Evolutionary conservation across 2,329 filamentous ascomycete genomes (phyloP).

Genomic region (Colletotrichum eleusines): DNA sequence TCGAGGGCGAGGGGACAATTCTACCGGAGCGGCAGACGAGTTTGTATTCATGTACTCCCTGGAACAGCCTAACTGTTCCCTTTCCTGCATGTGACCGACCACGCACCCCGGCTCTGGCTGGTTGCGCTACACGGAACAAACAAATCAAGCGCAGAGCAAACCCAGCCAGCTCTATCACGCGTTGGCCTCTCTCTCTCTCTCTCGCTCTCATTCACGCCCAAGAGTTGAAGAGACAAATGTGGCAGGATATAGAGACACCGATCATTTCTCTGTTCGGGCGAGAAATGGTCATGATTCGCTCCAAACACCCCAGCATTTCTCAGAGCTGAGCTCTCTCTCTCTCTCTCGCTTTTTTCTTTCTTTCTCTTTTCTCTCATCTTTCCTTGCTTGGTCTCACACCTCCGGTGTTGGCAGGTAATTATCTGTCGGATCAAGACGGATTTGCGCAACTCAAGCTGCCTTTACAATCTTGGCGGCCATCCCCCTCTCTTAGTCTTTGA

Average conservation of each 20-base stretch:
- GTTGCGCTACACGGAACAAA: constrained; percentile 33
- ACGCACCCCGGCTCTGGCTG: constrained; percentile 29
- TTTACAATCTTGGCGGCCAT: constrained; percentile 5
- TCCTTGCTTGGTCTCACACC: not conserved
- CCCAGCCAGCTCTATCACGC: constrained; percentile 18
- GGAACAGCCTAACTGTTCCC: constrained; percentile 20
- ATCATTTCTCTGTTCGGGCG: constrained; percentile 10
- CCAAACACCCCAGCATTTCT: not conserved
- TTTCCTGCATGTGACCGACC: constrained; percentile 38
- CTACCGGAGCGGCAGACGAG: too few species aligned
- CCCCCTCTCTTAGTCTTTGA: constrained; percentile 13
- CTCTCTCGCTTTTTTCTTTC: not conserved
- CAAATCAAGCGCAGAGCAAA: constrained; percentile 9
- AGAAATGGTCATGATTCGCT: not conserved
- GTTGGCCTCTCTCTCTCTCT: not conserved
- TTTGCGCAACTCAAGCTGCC: constrained; percentile 1
- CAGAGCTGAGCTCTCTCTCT: not conserved
- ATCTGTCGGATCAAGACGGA: constrained; percentile 3
- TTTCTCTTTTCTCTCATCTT: not conserved
- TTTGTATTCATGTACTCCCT: not conserved
- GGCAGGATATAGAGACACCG: not conserved
- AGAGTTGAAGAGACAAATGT: not conserved
- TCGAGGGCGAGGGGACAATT: too few species aligned
- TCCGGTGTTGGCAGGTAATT: not conserved
- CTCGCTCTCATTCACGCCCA: not conserved